Percentiles rank a stretch among this genome's conserved stretches.
Conservation (phyloP, 352 stramenopile species). For the Phytophthora multivora region DNA sequence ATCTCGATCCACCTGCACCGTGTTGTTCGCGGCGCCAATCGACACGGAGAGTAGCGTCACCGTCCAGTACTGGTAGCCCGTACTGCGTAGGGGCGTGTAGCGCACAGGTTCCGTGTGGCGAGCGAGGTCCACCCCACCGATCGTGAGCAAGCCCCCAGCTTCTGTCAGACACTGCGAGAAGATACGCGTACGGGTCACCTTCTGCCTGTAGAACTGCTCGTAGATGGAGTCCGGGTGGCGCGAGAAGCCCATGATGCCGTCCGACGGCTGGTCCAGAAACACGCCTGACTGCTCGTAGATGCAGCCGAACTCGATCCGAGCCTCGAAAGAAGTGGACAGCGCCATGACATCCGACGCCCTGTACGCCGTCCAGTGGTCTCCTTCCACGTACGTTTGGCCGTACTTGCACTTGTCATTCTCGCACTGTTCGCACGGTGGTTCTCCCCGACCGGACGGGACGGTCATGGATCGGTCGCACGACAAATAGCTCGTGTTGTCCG, state of each 20-base stretch:
- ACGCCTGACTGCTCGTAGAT: constrained; percentile 91
- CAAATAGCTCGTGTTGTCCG: constrained; percentile 50
- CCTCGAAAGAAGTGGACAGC: constrained; percentile 43
- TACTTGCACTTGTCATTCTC: constrained; percentile 87
- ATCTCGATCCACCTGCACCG: constrained; percentile 36
- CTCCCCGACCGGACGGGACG: constrained; percentile 16
- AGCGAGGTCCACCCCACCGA: constrained; percentile 88
- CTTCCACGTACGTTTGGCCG: constrained; percentile 93
- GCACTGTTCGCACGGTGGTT: constrained; percentile 34
- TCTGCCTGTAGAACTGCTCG: constrained; percentile 89
- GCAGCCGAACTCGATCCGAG: constrained; percentile 93
- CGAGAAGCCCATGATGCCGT: constrained; percentile 98
- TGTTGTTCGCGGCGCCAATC: constrained; percentile 39
- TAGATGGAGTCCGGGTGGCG: constrained; percentile 88
- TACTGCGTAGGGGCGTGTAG: constrained; percentile 85
- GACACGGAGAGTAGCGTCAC: constrained; percentile 60
- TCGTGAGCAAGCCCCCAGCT: constrained; percentile 90
- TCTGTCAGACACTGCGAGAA: constrained; percentile 95
- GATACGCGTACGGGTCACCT: constrained; percentile 81
- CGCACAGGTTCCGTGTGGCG: constrained; percentile 78
- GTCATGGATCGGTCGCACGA: constrained; percentile 48
- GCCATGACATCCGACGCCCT: constrained; percentile 84
- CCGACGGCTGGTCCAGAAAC: constrained; percentile 92
- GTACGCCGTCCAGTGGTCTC: constrained; percentile 91
- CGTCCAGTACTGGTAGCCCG: constrained; percentile 82